These are phyloP conservation scores for Plicaturopsis crispa DNA, from an alignment of 768 basidiomycete species.

Conservation along the genomic window DNA sequence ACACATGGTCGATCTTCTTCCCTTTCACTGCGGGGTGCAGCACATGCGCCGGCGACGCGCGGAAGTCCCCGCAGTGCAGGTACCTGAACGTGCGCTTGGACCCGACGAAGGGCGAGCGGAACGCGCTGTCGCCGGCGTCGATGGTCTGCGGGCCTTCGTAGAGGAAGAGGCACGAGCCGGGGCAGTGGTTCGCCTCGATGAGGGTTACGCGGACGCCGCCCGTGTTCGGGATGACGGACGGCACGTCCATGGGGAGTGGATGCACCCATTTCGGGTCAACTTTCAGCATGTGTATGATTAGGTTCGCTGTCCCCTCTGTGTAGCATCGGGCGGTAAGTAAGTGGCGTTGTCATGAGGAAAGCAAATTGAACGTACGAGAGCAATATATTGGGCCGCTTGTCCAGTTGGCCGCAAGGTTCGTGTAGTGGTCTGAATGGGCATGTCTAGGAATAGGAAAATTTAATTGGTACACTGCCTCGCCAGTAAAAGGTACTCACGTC, in stretches of 20 bases:
- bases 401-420: constrained; percentile 86
- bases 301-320: constrained; percentile 74
- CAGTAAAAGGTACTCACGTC: constrained; percentile 44
- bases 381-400: constrained; percentile 92
- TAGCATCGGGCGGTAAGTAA: constrained; percentile 3
- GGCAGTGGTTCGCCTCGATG: constrained; percentile 98
- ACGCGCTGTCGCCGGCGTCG: constrained; percentile 78
- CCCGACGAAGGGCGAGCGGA: constrained; percentile 66
- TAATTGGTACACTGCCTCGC: constrained; percentile 1
- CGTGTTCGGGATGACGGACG: constrained; percentile 71
- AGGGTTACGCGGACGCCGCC: constrained; percentile 85
- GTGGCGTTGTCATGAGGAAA: neutral
- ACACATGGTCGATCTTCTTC: constrained; percentile 79
- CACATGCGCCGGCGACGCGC: constrained; percentile 84
- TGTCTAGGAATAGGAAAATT: constrained; percentile 45
- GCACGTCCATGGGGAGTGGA: constrained; percentile 73
- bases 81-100: constrained; percentile 72
- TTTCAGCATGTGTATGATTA: constrained; percentile 86
- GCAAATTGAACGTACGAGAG: constrained; percentile 36
- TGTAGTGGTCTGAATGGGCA: constrained; percentile 96
- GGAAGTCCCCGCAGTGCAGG: constrained; percentile 92
- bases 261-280: constrained; percentile 89
- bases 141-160: constrained; percentile 90
- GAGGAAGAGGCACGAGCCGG: constrained; percentile 89
- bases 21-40: constrained; percentile 77